Evolutionary conservation across 345 rosid genomes (phyloP), one percentile per base, ranked within the genome.

Genomic region (Excoecaria cochinchinensis): DNA sequence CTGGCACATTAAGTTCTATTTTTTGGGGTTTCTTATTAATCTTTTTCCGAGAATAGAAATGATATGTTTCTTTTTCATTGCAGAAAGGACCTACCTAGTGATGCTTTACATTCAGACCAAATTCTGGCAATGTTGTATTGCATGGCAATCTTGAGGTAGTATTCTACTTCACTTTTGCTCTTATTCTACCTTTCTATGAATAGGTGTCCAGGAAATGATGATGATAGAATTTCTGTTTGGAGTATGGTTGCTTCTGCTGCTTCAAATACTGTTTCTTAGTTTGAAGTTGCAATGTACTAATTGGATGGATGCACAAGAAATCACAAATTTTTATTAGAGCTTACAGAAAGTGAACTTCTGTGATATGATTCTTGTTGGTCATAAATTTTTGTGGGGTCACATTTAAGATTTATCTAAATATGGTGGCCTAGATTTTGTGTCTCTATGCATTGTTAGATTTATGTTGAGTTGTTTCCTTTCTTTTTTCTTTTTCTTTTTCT

Each of bases 121-220:
- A 82, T 93, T 84, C 82, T 93, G 64, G 88, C 89, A 13, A 92
- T 90, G 93, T 81, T 93, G 51, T 92, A 92, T 72, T 84, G 92
- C 47, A 92, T 92, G 97, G 89, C 93, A 48, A 86, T 93, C 82
- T 81, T 92, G 85, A 96, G 98, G 99, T 93, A 66, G 82, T 65
- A 53, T 70, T 57, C 57, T n/a, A 3, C 51, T 57, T 67, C 11
- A 3, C 47, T 60, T 56, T 56, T 39, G 10, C 38, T 8, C 52
- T 57, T 13, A 8, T 63, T 63, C n/a, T 17, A 39, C 60, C 60
- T 60, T 12, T 24, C 31, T 14, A 4, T 60, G 1, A 24, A 60
- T 60, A 25, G 11, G 5, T 60, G 42, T 42, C 6, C 11, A 17
- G 3, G n/a, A 65, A 65, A 42, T 40, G 24, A 42, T 17, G 14